Percentiles rank a stretch among this genome's conserved stretches.
Evolutionary conservation across 1,284 basidiomycete species (phyloP).

Genomic region (Chalciporus sp.): DNA sequence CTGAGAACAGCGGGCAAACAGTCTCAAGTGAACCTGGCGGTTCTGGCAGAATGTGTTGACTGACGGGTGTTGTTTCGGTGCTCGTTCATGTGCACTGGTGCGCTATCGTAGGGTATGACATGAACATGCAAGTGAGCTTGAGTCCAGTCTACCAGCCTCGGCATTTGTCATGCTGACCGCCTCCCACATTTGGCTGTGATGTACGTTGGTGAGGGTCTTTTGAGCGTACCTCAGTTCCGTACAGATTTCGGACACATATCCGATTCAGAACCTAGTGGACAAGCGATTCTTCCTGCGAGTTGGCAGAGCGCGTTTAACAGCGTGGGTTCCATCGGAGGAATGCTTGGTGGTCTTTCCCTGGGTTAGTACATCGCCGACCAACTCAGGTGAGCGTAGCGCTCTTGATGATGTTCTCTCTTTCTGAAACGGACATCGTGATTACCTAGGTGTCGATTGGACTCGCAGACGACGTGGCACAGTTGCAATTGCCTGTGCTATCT

Average conservation of each 20-base stretch:
- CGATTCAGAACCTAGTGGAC: not conserved
- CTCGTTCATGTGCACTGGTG: conserved; percentile 28
- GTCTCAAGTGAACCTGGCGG: conserved; percentile 11
- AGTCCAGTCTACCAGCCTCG: too few relatives aligned
- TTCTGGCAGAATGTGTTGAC: conserved; percentile 29
- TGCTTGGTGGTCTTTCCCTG: conserved; percentile 29
- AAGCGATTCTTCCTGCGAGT: conserved; percentile 24
- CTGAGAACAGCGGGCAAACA: conserved; percentile 52
- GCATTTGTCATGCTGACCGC: not conserved
- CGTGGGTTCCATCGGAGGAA: conserved; percentile 27
- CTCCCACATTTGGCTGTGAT: too few relatives aligned
- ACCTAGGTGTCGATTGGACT: not conserved
- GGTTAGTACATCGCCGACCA: conserved; percentile 31
- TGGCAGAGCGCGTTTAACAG: conserved; percentile 36
- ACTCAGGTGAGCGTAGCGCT: conserved; percentile 15
- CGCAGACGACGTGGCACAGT: conserved; percentile 27
- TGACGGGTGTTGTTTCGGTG: conserved; percentile 33
- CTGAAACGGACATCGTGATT: not conserved
- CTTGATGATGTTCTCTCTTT: too few relatives aligned
- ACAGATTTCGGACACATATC: conserved; percentile 26
- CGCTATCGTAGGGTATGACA: conserved; percentile 32
- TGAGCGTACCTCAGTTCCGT: conserved; percentile 31
- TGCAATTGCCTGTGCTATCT: conserved; percentile 23
- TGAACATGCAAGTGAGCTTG: conserved; percentile 24
- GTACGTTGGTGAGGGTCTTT: conserved; percentile 25